A percentile compares a stretch with the other conserved stretches of the same genome.
phyloP scores from a whole-genome alignment of 1,139 yeast species.

The Hansenula sp. region DNA sequence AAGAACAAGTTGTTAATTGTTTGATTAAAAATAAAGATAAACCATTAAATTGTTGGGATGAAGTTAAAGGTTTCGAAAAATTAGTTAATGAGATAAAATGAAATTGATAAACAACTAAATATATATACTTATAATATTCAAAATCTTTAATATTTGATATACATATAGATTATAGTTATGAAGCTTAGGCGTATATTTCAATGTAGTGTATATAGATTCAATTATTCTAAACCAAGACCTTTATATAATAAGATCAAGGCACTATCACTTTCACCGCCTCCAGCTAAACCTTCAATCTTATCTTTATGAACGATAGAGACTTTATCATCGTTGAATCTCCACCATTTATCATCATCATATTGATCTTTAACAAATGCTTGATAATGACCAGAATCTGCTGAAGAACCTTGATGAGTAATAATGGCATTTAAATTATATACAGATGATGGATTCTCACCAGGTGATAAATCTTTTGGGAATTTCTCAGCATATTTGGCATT shows the following conservation, averaged over 20 bases:
- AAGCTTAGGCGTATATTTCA: no score
- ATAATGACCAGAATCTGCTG: constrained; percentile 97
- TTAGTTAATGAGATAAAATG: constrained; percentile 25
- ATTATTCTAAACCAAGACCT: constrained; percentile 52
- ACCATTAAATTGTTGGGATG: constrained; percentile 86
- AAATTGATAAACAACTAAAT: neutral
- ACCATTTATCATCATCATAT: constrained; percentile 79
- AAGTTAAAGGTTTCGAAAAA: constrained; percentile 69
- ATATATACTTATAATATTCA: neutral
- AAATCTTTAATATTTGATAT: neutral
- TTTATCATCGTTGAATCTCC: constrained; percentile 91
- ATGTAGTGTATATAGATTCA: neutral
- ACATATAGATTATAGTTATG: neutral
- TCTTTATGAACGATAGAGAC: constrained; percentile 76
- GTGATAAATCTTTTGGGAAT: constrained; percentile 30
- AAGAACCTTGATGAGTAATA: constrained; percentile 90
- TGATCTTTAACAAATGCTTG: constrained; percentile 82
- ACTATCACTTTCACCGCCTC: constrained; percentile 97
- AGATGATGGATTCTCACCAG: constrained; percentile 83
- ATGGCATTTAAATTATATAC: constrained; percentile 81
- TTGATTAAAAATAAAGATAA: constrained; percentile 64
- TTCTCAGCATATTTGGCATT: constrained; percentile 31
- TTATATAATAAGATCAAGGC: constrained; percentile 86
- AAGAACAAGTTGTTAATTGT: constrained; percentile 61
- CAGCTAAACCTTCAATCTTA: constrained; percentile 80